Evolutionary conservation across 163 green algal species (phyloP), one percentile per base, ranked within the genome.

Genomic region (Prototheca cutis): DNA sequence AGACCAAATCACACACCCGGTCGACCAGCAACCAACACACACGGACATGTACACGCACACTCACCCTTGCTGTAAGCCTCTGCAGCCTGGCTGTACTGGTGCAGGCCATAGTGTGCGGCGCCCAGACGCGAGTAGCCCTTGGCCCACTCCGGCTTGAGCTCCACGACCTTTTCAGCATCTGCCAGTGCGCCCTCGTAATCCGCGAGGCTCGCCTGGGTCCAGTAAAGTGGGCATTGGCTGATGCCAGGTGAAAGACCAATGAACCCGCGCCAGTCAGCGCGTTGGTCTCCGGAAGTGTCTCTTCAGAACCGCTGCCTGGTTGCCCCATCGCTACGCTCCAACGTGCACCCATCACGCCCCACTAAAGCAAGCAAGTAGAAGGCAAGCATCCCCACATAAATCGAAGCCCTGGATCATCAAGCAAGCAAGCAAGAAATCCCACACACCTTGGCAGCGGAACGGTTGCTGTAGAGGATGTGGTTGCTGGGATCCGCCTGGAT

Each of bases 401-500:
- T n/a, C n/a, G n/a, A n/a, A n/a, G n/a, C n/a, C n/a, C n/a, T n/a
- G n/a, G n/a, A n/a, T n/a, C n/a, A n/a, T n/a, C n/a, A n/a, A n/a
- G n/a, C n/a, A n/a, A n/a, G n/a, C n/a, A n/a, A n/a, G n/a, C n/a
- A n/a, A n/a, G n/a, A n/a, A n/a, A 24, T 10, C 21, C 23, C 6
- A 61, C 63, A 19, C 55, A 89, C 86, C 54, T 85, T 45, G 21
- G 79, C 72, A 15, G 87, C 89, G 4, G 83, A 94, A 18, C 86
- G 70, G 74, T 99, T 99, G 77, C 76, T 92, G 80, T 87, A 97
- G 2, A 97, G 79, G 3, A 98, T 86, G 57, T 98, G 90, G 70
- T 98, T 98, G 29, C n/a, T 67, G 3, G 82, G 71, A 49, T 93
- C 88, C 0, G 94, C 32, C 19, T 72, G 81, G 17, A 98, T 96